A percentile compares a stretch with the other conserved stretches of the same genome.
These are phyloP conservation scores for Pythium phragmiticola DNA, from an alignment of 352 stramenopile genomes.

Conservation along the genomic window DNA sequence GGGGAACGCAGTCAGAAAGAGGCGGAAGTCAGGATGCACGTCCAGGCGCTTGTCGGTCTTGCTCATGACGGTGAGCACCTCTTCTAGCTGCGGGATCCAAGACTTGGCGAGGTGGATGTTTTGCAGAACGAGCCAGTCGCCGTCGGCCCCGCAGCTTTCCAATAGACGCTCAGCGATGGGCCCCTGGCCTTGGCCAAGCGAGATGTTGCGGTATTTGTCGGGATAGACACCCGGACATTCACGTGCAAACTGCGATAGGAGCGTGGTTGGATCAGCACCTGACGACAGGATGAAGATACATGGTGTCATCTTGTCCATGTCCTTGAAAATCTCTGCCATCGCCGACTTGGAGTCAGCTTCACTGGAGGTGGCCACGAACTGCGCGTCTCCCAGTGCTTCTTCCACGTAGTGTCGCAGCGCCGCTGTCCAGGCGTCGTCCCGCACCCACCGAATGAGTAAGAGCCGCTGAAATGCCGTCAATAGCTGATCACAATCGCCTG, in stretches of 20 bases:
- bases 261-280: conserved; percentile 55
- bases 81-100: conserved; percentile 69
- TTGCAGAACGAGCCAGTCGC: conserved; percentile 70
- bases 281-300: conserved; percentile 79
- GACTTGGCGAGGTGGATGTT: conserved; percentile 79
- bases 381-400: conserved; percentile 32
- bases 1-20: conserved; percentile 74
- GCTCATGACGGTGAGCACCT: conserved; percentile 36
- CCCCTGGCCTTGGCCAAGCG: conserved; percentile 76
- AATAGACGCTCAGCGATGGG: conserved; percentile 61
- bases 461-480: conserved; percentile 51
- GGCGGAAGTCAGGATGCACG: conserved; percentile 55
- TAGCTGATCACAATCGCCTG: conserved; percentile 31
- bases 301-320: conserved; percentile 62
- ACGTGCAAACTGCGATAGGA: conserved; percentile 48
- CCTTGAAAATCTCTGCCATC: conserved; percentile 52
- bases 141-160: conserved; percentile 41
- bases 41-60: conserved; percentile 29
- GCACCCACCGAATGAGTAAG: conserved; percentile 57
- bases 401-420: conserved; percentile 43
- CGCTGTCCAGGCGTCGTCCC: conserved; percentile 44
- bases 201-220: conserved; percentile 58
- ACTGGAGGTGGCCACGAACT: conserved; percentile 20
- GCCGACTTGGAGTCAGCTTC: conserved; percentile 8
- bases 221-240: conserved; percentile 31